These are phyloP conservation scores for Colletotrichum musae DNA, from an alignment of 2,329 filamentous ascomycete genomes.

Conservation along the genomic window DNA sequence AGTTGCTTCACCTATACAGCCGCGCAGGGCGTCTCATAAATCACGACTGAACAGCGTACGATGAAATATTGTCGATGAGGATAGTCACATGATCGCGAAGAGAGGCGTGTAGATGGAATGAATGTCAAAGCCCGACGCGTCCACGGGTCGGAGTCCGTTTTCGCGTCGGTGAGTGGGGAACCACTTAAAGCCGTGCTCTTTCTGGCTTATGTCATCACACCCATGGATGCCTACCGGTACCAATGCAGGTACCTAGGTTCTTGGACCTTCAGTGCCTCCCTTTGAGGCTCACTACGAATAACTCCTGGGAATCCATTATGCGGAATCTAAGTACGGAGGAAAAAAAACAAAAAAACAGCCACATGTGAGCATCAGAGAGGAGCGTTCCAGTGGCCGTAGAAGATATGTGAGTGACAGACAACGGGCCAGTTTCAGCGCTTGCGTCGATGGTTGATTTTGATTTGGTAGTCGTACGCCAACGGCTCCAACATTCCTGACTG, in stretches of 20 bases:
- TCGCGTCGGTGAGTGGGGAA: conserved; percentile 36
- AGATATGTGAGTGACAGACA: neutral
- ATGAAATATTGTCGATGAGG: conserved; percentile 2
- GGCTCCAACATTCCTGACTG: conserved; percentile 12
- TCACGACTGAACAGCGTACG: neutral
- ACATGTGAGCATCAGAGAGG: neutral
- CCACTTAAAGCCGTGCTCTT: conserved; percentile 27
- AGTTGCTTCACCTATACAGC: neutral
- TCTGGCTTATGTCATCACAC: conserved; percentile 22
- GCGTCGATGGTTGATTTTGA: conserved; percentile 1
- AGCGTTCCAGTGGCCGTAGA: neutral
- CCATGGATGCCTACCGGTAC: too few species aligned
- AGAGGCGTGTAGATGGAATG: conserved; percentile 18
- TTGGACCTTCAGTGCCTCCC: too few species aligned
- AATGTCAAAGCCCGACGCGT: conserved; percentile 34
- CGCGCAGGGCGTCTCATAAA: neutral
- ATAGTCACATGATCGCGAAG: conserved; percentile 30
- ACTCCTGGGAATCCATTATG: too few species aligned
- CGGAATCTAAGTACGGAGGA: too few species aligned
- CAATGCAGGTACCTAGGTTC: too few species aligned
- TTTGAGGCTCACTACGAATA: too few species aligned
- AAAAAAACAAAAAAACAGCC: too few species aligned
- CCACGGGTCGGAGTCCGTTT: conserved; percentile 32
- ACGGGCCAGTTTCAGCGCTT: neutral
- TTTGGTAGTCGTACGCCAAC: neutral